phyloP scores from a whole-genome alignment of 1,284 basidiomycete species.

The Pascua guehoae region DNA sequence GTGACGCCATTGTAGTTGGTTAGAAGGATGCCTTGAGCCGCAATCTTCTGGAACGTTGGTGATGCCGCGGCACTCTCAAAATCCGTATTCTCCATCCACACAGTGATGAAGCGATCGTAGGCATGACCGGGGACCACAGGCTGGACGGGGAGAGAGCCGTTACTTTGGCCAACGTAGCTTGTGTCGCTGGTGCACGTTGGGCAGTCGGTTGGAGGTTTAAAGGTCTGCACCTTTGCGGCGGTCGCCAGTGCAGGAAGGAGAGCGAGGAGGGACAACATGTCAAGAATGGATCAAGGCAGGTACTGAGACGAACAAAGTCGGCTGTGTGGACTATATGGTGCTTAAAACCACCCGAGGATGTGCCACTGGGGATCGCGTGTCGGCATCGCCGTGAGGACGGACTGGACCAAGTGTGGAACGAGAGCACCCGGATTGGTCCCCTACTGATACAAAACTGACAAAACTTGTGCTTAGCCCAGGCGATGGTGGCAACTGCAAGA shows the following conservation, averaged over 20 bases:
- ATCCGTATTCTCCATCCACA: constrained; percentile 54
- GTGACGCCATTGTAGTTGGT: constrained; percentile 59
- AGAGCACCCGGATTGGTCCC: no score
- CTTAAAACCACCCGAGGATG: no score
- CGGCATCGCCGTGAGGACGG: background rate
- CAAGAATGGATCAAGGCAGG: no score
- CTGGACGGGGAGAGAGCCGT: constrained; percentile 49
- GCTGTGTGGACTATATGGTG: no score
- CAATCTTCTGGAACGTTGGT: constrained; percentile 54
- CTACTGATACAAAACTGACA: no score
- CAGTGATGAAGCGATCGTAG: constrained; percentile 57
- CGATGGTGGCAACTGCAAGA: no score
- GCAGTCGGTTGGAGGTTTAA: constrained; percentile 47
- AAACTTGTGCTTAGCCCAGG: no score
- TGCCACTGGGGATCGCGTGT: no score
- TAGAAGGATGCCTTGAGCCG: constrained; percentile 57
- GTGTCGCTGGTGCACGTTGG: constrained; percentile 40
- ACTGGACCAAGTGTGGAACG: background rate
- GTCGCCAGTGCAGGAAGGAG: constrained; percentile 9
- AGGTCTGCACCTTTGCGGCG: constrained; percentile 43
- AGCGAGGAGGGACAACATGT: constrained; percentile 10
- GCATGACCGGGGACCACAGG: constrained; percentile 50
- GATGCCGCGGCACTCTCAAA: constrained; percentile 46
- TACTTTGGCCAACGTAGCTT: constrained; percentile 49
- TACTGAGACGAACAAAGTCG: no score